Percentiles rank a stretch among this genome's conserved stretches.
Conservation (phyloP, 805 yeast genomes). For the Yamadazyma nakazawae region DNA sequence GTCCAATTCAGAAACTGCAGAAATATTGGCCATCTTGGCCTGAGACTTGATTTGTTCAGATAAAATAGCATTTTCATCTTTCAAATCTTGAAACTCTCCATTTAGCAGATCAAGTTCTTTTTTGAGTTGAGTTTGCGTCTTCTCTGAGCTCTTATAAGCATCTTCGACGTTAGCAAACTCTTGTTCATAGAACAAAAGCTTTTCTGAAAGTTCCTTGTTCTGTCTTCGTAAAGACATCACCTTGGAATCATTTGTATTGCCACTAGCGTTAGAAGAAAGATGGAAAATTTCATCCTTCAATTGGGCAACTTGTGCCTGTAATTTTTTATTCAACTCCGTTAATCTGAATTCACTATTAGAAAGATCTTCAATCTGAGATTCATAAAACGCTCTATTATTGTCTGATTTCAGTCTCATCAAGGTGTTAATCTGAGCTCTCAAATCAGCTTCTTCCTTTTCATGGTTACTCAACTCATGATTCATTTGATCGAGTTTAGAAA, state of each 20-base stretch:
- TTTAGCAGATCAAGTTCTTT: slow-evolving; percentile 17
- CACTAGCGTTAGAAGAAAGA: slow-evolving; percentile 15
- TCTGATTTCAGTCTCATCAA: slow-evolving; percentile 17
- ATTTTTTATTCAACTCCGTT: slow-evolving; percentile 16
- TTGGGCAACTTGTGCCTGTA: slow-evolving; percentile 27
- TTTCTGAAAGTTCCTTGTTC: slow-evolving; percentile 22
- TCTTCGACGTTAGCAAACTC: slow-evolving; percentile 25
- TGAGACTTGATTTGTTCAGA: slow-evolving; percentile 16
- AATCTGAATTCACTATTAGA: slow-evolving; percentile 19
- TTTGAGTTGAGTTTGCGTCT: slow-evolving; percentile 22
- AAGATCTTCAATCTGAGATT: slow-evolving; percentile 23
- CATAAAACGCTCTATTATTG: slow-evolving; percentile 15
- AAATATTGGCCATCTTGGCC: slow-evolving; percentile 2
- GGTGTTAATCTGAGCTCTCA: slow-evolving; percentile 22
- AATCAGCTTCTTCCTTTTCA: slow-evolving; percentile 20
- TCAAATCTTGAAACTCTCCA: slow-evolving; percentile 18
- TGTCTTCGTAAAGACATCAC: slow-evolving; percentile 15
- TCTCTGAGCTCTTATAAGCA: slow-evolving; percentile 21
- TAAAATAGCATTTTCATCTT: slow-evolving; percentile 28
- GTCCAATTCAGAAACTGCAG: slow-evolving; percentile 23
- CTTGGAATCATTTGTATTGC: slow-evolving; percentile 10
- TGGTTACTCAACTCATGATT: slow-evolving; percentile 20
- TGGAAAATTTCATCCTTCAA: slow-evolving; percentile 23
- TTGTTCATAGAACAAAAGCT: slow-evolving; percentile 25
- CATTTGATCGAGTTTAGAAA: slow-evolving; percentile 15